A percentile compares a stretch with the other conserved stretches of the same genome.
Conservation (phyloP, 2,329 filamentous ascomycete species). For the Penicillium psychrosexuale region DNA sequence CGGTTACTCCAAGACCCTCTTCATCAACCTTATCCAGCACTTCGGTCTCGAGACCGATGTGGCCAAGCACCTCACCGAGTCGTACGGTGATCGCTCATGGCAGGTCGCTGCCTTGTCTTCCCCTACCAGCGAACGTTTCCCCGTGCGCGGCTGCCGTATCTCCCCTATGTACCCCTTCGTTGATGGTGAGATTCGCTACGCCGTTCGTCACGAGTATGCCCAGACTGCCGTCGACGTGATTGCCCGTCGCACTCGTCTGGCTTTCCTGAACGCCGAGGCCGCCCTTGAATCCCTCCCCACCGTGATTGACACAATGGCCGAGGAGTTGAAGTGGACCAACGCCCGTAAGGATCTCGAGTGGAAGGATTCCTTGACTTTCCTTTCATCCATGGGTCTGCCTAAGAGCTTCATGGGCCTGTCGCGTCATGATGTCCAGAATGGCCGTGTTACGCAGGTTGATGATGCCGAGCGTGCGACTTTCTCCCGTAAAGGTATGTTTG, state of each 20-base stretch:
- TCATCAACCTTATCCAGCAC: conserved; percentile 93
- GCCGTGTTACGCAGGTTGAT: conserved; percentile 48
- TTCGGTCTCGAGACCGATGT: conserved; percentile 90
- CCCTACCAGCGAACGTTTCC: conserved; percentile 75
- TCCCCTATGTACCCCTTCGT: conserved; percentile 82
- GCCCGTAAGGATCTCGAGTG: conserved; percentile 75
- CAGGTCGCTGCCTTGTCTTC: conserved; percentile 76
- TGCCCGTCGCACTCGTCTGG: conserved; percentile 76
- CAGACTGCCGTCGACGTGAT: conserved; percentile 87
- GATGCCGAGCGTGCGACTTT: conserved; percentile 41
- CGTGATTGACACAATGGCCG: conserved; percentile 84
- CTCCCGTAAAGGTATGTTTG: conserved; percentile 42
- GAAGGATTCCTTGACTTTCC: conserved; percentile 63
- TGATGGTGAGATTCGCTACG: conserved; percentile 87
- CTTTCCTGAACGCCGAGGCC: conserved; percentile 89
- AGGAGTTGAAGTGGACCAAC: conserved; percentile 75
- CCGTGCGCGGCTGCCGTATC: conserved; percentile 76
- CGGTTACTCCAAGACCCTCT: conserved; percentile 83
- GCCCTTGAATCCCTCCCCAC: conserved; percentile 79
- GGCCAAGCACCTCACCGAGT: conserved; percentile 79
- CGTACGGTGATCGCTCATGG: conserved; percentile 92
- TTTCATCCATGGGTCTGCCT: conserved; percentile 62
- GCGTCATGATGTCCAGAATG: conserved; percentile 58
- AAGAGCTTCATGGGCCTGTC: conserved; percentile 55
- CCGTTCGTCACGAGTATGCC: conserved; percentile 83